Evolutionary conservation across 2,329 filamentous ascomycete species (phyloP).

Genomic region (Fusarium stilboides): DNA sequence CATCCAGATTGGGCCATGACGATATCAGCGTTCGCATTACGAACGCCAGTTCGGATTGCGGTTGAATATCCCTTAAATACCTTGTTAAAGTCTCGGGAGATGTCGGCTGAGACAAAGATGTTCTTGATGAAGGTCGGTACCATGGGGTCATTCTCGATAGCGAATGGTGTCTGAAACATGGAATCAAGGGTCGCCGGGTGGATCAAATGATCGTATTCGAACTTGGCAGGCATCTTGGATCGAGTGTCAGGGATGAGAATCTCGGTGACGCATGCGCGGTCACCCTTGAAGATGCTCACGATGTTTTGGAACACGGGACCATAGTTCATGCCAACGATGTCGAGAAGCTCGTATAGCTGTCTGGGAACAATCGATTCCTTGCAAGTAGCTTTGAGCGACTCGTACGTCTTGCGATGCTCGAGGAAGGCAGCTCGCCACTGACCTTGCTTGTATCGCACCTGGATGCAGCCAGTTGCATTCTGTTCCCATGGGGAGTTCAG

Average conservation of each 20-base stretch:
- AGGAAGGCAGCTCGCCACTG: conserved; percentile 40
- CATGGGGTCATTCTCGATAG: conserved; percentile 63
- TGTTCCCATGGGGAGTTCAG: conserved; percentile 59
- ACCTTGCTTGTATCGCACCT: conserved; percentile 48
- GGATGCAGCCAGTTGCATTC: conserved; percentile 58
- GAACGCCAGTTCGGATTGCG: conserved; percentile 54
- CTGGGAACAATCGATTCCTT: conserved; percentile 56
- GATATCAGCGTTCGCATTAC: conserved; percentile 61
- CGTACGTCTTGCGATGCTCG: conserved; percentile 44
- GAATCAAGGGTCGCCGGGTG: conserved; percentile 71
- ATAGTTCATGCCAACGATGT: conserved; percentile 67
- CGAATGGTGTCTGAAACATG: conserved; percentile 68
- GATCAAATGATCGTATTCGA: conserved; percentile 69
- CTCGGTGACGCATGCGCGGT: conserved; percentile 55
- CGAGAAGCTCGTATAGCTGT: conserved; percentile 66
- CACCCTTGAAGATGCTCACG: conserved; percentile 52
- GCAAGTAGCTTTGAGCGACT: conserved; percentile 50
- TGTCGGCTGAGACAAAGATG: conserved; percentile 61
- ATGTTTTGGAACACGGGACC: conserved; percentile 67
- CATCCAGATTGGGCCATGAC: conserved; percentile 58
- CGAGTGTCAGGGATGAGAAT: conserved; percentile 65
- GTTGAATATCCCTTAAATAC: conserved; percentile 61
- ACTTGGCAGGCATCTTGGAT: conserved; percentile 66
- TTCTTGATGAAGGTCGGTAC: conserved; percentile 64
- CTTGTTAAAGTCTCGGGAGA: conserved; percentile 52